Evolutionary conservation across 768 basidiomycete genomes (phyloP), one percentile per base, ranked within the genome.

Genomic region (Trichaptum fuscoviolaceum): DNA sequence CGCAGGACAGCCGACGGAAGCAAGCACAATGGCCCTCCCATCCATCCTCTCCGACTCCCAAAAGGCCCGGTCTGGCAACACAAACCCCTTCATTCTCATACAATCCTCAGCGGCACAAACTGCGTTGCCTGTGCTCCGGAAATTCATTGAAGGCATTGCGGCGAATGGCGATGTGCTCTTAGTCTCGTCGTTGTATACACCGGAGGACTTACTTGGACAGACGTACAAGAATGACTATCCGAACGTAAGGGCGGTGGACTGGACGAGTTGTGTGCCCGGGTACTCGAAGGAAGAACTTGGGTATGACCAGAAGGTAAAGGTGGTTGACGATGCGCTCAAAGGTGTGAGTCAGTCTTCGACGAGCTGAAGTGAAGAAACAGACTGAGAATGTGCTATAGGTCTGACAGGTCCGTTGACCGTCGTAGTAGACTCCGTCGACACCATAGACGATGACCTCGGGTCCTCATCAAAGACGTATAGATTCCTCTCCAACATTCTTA

Each of bases 351-450:
- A 24, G 26, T 34, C 60, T n/a, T 12, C 25, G 8, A 52, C 42
- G 30, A 30, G 2, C 8, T 26, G 5, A 24, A 23, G 57, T 67
- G 9, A 25, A 57, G 24, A 15, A 62, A 27, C 23, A 57, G 27
- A 27, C 67, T 30, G 30, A 30, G 30, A 8, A 30, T 30, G 30
- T 30, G 8, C 30, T 30, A 30, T 30, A 30, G 30, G 30, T 30
- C 30, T 30, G 30, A 57, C 79, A 34, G 80, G 82, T 34, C 79
- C 87, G n/a, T 66, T 91, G 30, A 83, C 81, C 68, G 83, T 92
- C 25, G 74, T 90, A 63, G 80, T 95, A 36, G 93, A 95, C 74
- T 91, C 91, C 23, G 75, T 87, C 20, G 88, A 92, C 70, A 88
- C 86, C 4, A 75, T 94, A 25, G 72, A 81, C 5, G 78, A 83